phyloP scores from a whole-genome alignment of 441 rosid species.

The Erodium trifolium region DNA sequence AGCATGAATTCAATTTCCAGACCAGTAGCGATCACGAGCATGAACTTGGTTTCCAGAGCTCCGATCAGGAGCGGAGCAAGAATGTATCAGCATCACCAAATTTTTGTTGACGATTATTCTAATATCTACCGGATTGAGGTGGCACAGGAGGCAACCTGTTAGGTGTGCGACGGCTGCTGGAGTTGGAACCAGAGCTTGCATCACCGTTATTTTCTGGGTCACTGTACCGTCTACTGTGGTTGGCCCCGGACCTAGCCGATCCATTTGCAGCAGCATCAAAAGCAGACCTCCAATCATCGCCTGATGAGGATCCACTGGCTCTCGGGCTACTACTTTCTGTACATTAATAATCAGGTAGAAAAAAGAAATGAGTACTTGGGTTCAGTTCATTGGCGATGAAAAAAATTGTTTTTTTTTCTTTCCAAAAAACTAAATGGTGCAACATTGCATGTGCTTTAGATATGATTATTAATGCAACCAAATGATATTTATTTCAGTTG shows the following conservation, averaged over 20 bases:
- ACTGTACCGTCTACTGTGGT: slow-evolving; percentile 70
- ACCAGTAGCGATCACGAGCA: background rate
- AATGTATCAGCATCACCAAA: slow-evolving; percentile 24
- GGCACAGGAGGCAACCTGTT: slow-evolving; percentile 86
- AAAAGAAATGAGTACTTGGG: background rate
- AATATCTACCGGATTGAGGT: slow-evolving; percentile 65
- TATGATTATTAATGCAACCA: background rate
- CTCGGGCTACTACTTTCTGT: slow-evolving; percentile 62
- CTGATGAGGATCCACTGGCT: slow-evolving; percentile 42
- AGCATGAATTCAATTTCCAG: too few species aligned
- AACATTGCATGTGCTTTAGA: background rate
- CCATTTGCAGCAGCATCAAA: slow-evolving; percentile 85
- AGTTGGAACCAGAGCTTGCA: slow-evolving; percentile 36
- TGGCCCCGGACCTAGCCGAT: slow-evolving; percentile 40
- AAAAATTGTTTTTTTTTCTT: too few species aligned
- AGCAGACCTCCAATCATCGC: slow-evolving; percentile 97
- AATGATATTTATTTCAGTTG: background rate
- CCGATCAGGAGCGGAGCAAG: slow-evolving; percentile 12
- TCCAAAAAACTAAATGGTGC: background rate
- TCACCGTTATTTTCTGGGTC: slow-evolving; percentile 87
- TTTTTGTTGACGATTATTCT: slow-evolving; percentile 21
- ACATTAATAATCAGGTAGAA: background rate
- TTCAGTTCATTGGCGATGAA: background rate
- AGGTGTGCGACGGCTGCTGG: slow-evolving; percentile 73
- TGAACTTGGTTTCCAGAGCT: slow-evolving; percentile 19